Percentiles rank a stretch among this genome's conserved stretches.
These are phyloP conservation scores for Scheffersomyces lignosus DNA, from an alignment of 805 yeast species.

Conservation along the genomic window DNA sequence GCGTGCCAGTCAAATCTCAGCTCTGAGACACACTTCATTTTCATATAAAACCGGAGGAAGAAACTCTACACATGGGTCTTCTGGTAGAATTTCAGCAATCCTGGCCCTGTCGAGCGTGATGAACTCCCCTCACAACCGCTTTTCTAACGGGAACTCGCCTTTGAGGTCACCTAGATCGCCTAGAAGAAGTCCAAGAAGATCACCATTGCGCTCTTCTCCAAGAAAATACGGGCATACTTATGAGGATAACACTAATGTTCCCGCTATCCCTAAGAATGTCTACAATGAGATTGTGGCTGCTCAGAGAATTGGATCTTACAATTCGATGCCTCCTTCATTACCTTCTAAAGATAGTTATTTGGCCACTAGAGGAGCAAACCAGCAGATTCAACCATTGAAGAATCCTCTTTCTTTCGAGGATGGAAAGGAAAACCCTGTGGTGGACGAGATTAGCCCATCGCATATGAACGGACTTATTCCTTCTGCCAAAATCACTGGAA, in stretches of 20 bases:
- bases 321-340: conserved; percentile 39
- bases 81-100: conserved; percentile 20
- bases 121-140: conserved; percentile 20
- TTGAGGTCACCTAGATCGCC: conserved; percentile 17
- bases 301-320: conserved; percentile 23
- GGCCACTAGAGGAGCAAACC: conserved; percentile 5
- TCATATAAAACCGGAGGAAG: conserved; percentile 36
- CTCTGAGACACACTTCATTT: conserved; percentile 43
- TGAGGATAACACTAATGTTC: conserved; percentile 16
- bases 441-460: conserved; percentile 16
- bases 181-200: conserved; percentile 12
- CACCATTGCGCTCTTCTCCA: too few species aligned
- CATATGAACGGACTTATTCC: background rate
- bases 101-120: conserved; percentile 35
- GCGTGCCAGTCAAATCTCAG: conserved; percentile 33
- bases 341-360: conserved; percentile 38
- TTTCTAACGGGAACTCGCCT: conserved; percentile 11
- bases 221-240: conserved; percentile 15
- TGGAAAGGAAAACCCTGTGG: conserved; percentile 14
- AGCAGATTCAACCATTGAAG: background rate
- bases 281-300: conserved; percentile 43
- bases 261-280: conserved; percentile 42
- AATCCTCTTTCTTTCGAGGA: background rate
- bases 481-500: conserved; percentile 8
- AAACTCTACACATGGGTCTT: conserved; percentile 8